Conservation (phyloP, 192 early-diverging fungal genomes). For the Mortierella alpina region DNA sequence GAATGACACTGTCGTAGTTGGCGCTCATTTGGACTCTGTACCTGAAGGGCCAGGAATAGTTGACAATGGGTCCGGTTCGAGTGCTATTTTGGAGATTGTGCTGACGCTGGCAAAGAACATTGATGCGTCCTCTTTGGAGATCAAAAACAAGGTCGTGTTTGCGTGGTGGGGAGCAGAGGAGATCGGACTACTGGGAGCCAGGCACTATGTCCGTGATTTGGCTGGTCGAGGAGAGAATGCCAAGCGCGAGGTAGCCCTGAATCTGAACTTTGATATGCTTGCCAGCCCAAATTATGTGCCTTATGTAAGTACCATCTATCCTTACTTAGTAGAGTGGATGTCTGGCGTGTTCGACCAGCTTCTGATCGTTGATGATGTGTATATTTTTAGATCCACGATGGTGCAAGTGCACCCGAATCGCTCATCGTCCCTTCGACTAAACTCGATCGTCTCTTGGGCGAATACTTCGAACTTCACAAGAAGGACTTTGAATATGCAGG, state of each 20-base stretch:
- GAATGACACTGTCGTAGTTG: constrained; percentile 65
- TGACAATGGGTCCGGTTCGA: constrained; percentile 75
- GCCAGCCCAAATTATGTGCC: constrained; percentile 79
- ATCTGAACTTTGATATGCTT: constrained; percentile 81
- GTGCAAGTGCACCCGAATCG: constrained; percentile 64
- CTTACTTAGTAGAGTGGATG: background rate
- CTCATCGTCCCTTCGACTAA: constrained; percentile 61
- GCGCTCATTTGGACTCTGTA: constrained; percentile 77
- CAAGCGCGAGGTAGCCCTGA: constrained; percentile 63
- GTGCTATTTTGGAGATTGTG: constrained; percentile 68
- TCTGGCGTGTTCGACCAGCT: background rate
- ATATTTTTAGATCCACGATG: constrained; percentile 62
- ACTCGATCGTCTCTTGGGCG: constrained; percentile 69
- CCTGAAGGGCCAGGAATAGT: constrained; percentile 76
- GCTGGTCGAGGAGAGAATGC: constrained; percentile 51
- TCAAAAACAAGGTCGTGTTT: constrained; percentile 73
- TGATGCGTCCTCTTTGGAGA: constrained; percentile 17
- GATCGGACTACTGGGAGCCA: constrained; percentile 73
- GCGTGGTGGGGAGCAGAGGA: constrained; percentile 83
- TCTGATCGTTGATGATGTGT: background rate
- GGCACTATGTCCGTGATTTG: constrained; percentile 63
- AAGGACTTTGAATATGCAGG: constrained; percentile 63
- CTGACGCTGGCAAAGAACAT: constrained; percentile 59
- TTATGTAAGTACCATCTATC: constrained; percentile 35
- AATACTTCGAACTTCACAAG: constrained; percentile 61